These are phyloP conservation scores for Irpex sp. DNA, from an alignment of 1,284 basidiomycete genomes.

Conservation along the genomic window DNA sequence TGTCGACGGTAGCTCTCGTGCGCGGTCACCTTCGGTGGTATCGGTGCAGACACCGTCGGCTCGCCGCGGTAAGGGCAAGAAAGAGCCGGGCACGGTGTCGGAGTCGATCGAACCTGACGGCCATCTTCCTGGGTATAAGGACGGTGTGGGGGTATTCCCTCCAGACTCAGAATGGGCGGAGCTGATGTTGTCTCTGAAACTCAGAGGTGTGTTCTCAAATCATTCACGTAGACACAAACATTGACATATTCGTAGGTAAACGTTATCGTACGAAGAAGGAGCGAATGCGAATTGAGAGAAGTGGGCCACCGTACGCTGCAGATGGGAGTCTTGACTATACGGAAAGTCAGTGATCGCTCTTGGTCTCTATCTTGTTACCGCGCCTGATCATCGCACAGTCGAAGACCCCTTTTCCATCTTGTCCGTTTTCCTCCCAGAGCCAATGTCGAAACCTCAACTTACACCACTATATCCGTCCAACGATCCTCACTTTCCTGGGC, in stretches of 20 bases:
- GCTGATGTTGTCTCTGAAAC: slow-evolving; percentile 65
- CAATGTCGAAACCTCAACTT: slow-evolving; percentile 48
- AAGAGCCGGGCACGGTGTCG: slow-evolving; percentile 31
- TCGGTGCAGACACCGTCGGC: slow-evolving; percentile 18
- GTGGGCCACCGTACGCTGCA: slow-evolving; percentile 59
- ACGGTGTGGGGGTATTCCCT: slow-evolving; percentile 69
- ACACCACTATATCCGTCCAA: slow-evolving; percentile 46
- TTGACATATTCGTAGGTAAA: slow-evolving; percentile 48
- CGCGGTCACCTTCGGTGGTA: slow-evolving; percentile 26
- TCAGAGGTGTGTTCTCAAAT: slow-evolving; percentile 49
- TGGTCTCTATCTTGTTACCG: background rate
- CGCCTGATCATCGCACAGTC: slow-evolving; percentile 40
- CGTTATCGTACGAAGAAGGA: slow-evolving; percentile 77
- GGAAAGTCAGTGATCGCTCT: slow-evolving; percentile 47
- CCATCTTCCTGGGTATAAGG: slow-evolving; percentile 67
- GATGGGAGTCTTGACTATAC: slow-evolving; percentile 75
- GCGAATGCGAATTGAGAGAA: slow-evolving; percentile 64
- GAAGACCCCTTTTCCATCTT: slow-evolving; percentile 74
- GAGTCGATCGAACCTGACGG: slow-evolving; percentile 66
- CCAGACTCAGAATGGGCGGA: slow-evolving; percentile 64
- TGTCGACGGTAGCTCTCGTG: slow-evolving; percentile 21
- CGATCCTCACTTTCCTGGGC: slow-evolving; percentile 25
- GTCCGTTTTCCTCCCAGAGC: slow-evolving; percentile 58
- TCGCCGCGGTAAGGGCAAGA: slow-evolving; percentile 21
- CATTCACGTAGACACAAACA: background rate